Evolutionary conservation across 805 yeast species (phyloP), one percentile per base, ranked within the genome.

Genomic region (Zygosaccharomyces kombuchaensis): DNA sequence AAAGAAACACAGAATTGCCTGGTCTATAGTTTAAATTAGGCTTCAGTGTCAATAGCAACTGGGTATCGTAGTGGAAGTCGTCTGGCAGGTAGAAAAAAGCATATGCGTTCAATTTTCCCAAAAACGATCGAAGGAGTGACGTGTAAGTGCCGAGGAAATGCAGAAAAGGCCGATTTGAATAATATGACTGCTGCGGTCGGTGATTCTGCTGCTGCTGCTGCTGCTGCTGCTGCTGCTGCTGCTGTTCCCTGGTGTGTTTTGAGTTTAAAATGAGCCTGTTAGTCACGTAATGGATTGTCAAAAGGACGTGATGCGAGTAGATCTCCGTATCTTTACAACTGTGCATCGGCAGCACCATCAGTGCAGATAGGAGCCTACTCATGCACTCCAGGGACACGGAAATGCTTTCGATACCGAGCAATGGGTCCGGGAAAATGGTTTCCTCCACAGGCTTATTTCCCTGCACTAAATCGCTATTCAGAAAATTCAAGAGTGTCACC

Each of bases 301-400:
- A 31, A 12, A 62, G 40, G 8, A 64, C 42, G 43, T 60, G 56
- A 34, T 59, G 55, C 2, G 62, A 56, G 42, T 53, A 60, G 7
- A 51, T 47, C 34, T 58, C 58, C 22, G 54, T 36, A 21, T 59
- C 58, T 26, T 41, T 34, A 30, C 27, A 25, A n/a, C 38, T 34
- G 26, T 45, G 44, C 10, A 34, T 35, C 12, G 57, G 52, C 8
- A 50, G 9, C n/a, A 54, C 43, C 48, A 58, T 52, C 25, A 52
- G 36, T 12, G 52, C 47, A 2, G 67, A 49, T 45, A 63, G 50
- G 13, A 68, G 50, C 39, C 67, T 56, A 40, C 68, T 63, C 10
- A 68, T 52, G 34, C 65, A 58, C 42, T 68, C 72, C 30, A 68
- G 40, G 4, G 59, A 49, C 6, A 66, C 65, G 2, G 68, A 60